Evolutionary conservation across 2,329 filamentous ascomycete genomes (phyloP), one percentile per base, ranked within the genome.

Genomic region (Davidsoniella virescens): DNA sequence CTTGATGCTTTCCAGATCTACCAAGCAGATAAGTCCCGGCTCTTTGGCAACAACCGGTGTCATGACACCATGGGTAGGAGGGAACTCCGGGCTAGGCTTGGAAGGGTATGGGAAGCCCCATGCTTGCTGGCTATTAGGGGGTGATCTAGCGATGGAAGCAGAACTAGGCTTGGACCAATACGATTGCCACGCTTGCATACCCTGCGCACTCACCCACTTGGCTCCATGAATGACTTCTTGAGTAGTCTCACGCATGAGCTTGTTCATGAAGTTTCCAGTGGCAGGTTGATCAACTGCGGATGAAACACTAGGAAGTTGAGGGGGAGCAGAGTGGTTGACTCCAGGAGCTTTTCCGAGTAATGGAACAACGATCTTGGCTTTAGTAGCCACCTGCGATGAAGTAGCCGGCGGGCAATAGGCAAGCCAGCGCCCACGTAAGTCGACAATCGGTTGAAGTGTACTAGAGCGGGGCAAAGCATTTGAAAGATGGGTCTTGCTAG

Each of bases 191-290:
- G 81, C 80, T 60, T 86, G 80, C 59, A 79, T 71, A 18, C 84
- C 78, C 60, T 87, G 83, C 59, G 87, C 83, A 2, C 82, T 80
- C 50, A 86, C 76, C 79, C 82, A 87, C 56, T 76, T 81, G 23
- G 80, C 82, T 17, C 80, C 78, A 52, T 83, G 78, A 41, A 87
- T 82, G 40, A 86, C 67, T 59, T 86, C 83, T 59, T 90, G 84
- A 0, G 84, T 84, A 2, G 84, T 81, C 61, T 86, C 83, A 54
- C 85, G 77, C 65, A 86, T 82, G 49, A 88, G 73, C 56, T 84
- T 82, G 63, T 83, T 87, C 62, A 84, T 72, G 55, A 87, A 69
- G 53, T 81, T 78, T 57, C 86, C 82, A 0, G 75, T 72, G 52
- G 82, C 76, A 1, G 82, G 80, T n/a, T 81, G 73, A 54, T 88